phyloP scores from a whole-genome alignment of 2,329 filamentous ascomycete genomes.

The Penicillium sp. region DNA sequence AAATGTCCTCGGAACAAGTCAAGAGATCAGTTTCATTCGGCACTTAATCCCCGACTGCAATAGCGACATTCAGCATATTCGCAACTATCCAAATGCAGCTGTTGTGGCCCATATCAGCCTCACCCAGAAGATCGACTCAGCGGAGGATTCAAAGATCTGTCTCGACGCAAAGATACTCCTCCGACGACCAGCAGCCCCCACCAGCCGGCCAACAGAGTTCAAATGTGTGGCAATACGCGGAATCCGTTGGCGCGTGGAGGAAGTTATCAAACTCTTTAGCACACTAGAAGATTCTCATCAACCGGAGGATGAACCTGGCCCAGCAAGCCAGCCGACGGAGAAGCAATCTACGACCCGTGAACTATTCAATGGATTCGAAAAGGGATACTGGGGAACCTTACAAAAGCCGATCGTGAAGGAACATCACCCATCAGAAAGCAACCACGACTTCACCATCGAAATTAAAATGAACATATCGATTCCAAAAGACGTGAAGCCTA shows the following conservation, averaged over 20 bases:
- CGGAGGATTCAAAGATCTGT: conserved; percentile 9
- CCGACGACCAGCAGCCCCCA: conserved; percentile 24
- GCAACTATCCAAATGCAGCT: conserved; percentile 17
- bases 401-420: background rate
- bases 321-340: background rate
- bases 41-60: conserved; percentile 16
- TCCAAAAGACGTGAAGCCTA: conserved; percentile 3
- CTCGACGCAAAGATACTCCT: conserved; percentile 33
- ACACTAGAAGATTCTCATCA: background rate
- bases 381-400: conserved; percentile 22
- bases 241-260: conserved; percentile 25
- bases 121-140: conserved; percentile 10
- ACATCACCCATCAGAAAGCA: background rate
- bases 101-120: conserved; percentile 18
- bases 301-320: background rate
- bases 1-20: background rate
- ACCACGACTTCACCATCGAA: conserved; percentile 13
- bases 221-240: conserved; percentile 19
- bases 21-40: conserved; percentile 14
- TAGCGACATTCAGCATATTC: conserved; percentile 17
- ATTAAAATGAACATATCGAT: conserved; percentile 15
- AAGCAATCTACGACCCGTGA: conserved; percentile 12
- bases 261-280: conserved; percentile 19
- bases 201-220: conserved; percentile 18
- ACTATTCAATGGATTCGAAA: conserved; percentile 17